Evolutionary conservation across 208 protist species (phyloP), one percentile per base, ranked within the genome.

Genomic region (Trypanosoma scelopori): DNA sequence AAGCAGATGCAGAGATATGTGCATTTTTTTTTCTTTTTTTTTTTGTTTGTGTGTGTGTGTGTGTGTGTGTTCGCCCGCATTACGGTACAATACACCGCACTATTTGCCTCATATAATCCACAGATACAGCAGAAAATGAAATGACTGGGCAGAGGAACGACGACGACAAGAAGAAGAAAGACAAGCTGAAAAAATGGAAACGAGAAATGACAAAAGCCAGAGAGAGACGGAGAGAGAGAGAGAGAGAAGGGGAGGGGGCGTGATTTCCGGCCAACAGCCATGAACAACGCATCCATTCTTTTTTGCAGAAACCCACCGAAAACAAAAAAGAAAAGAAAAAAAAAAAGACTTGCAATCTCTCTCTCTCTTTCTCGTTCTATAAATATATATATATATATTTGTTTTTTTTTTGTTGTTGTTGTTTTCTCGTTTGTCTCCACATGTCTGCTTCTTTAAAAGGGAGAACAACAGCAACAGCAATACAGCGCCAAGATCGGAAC

Each of bases 1-100:
- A 56, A 27, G 30, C 22, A 56, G 22, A 27, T 56, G 30, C n/a
- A 47, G 42, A 22, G 18, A 28, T 59, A 47, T 64, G 25, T 55
- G 7, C 46, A 45, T n/a, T n/a, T n/a, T n/a, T n/a, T n/a, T n/a
- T n/a, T n/a, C n/a, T n/a, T n/a, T n/a, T n/a, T n/a, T n/a, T n/a
- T n/a, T n/a, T n/a, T n/a, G n/a, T n/a, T n/a, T 53, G 12, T 70
- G 15, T 35, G 23, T 18, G 25, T 45, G 27, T 56, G 18, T 56
- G 51, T 23, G 30, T 25, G 5, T 46, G 49, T 41, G 12, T 23
- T 46, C 3, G 27, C 35, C 32, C 9, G 32, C 32, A 37, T 37
- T 37, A 37, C 32, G 3, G 5, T 9, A 37, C 32, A 3, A 37
- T 37, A 3, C 32, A 37, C 9, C 32, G 9, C 32, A 9, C 32